Evolutionary conservation across 208 protist genomes (phyloP).

Genomic region (Crithidia brevicula): DNA sequence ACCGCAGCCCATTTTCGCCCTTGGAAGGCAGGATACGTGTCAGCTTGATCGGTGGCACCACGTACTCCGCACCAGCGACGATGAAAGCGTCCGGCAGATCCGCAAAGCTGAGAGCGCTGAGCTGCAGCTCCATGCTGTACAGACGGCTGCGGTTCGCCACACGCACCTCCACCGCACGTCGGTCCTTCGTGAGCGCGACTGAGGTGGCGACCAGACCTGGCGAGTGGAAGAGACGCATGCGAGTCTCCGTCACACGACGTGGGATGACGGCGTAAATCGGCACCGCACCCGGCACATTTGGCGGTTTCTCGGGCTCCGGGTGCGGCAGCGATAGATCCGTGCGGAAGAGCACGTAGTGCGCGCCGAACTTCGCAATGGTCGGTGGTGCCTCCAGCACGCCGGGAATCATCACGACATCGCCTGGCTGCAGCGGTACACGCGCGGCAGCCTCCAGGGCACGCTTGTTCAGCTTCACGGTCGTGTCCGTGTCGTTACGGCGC

Average conservation of each 20-base stretch:
- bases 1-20: slow-evolving; percentile 23
- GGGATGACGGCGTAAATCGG: slow-evolving; percentile 90
- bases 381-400: slow-evolving; percentile 60
- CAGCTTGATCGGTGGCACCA: slow-evolving; percentile 84
- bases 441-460: slow-evolving; percentile 42
- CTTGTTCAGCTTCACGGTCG: slow-evolving; percentile 61
- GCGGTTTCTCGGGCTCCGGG: slow-evolving; percentile 57
- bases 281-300: slow-evolving; percentile 73
- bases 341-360: slow-evolving; percentile 81
- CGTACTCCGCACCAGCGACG: slow-evolving; percentile 75
- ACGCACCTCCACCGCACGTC: slow-evolving; percentile 73
- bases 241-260: slow-evolving; percentile 81
- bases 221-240: slow-evolving; percentile 77
- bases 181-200: slow-evolving; percentile 65
- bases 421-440: slow-evolving; percentile 53
- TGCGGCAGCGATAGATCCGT: slow-evolving; percentile 73
- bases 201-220: slow-evolving; percentile 67
- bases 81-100: slow-evolving; percentile 69
- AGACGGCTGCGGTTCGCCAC: slow-evolving; percentile 71
- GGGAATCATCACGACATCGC: slow-evolving; percentile 64
- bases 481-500: slow-evolving; percentile 37
- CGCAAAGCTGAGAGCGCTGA: slow-evolving; percentile 65
- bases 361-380: slow-evolving; percentile 48
- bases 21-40: slow-evolving; percentile 46
- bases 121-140: slow-evolving; percentile 81